These are phyloP conservation scores for Brassica hybrid DNA, from an alignment of 441 rosid species.

Conservation along the genomic window DNA sequence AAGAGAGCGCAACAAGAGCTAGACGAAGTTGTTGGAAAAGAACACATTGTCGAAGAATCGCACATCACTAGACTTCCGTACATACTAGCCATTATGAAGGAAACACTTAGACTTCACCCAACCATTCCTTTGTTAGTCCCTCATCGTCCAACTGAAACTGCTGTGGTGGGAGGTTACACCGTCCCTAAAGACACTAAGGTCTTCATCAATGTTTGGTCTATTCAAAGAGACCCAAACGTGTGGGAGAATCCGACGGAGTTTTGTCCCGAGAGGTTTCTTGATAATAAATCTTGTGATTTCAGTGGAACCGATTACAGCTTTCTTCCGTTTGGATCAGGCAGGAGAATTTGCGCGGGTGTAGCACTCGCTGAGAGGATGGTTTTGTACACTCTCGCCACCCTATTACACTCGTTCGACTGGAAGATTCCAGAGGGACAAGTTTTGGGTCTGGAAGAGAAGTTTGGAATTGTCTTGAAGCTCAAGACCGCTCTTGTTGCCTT, in stretches of 20 bases:
- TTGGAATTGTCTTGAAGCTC: conserved; percentile 73
- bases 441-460: too few relatives aligned
- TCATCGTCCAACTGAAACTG: conserved; percentile 46
- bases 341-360: conserved; percentile 58
- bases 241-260: too few relatives aligned
- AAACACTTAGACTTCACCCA: conserved; percentile 56
- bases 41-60: conserved; percentile 52
- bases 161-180: conserved; percentile 46
- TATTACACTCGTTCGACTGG: conserved; percentile 65
- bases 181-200: conserved; percentile 51
- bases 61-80: conserved; percentile 53
- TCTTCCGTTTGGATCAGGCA: conserved; percentile 62
- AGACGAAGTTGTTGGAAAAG: conserved; percentile 51
- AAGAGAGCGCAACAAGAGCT: too few relatives aligned
- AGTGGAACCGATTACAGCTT: conserved; percentile 49
- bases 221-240: too few relatives aligned
- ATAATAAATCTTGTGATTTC: conserved; percentile 43
- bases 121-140: conserved; percentile 54
- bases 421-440: conserved; percentile 39
- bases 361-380: conserved; percentile 65
- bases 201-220: conserved; percentile 57
- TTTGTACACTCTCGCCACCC: conserved; percentile 47
- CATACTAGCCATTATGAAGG: conserved; percentile 52
- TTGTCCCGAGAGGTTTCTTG: conserved; percentile 47
- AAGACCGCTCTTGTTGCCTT: conserved; percentile 57